Evolutionary conservation across 495 filamentous ascomycete species (phyloP).

Genomic region (Penicillium longicatenatum): DNA sequence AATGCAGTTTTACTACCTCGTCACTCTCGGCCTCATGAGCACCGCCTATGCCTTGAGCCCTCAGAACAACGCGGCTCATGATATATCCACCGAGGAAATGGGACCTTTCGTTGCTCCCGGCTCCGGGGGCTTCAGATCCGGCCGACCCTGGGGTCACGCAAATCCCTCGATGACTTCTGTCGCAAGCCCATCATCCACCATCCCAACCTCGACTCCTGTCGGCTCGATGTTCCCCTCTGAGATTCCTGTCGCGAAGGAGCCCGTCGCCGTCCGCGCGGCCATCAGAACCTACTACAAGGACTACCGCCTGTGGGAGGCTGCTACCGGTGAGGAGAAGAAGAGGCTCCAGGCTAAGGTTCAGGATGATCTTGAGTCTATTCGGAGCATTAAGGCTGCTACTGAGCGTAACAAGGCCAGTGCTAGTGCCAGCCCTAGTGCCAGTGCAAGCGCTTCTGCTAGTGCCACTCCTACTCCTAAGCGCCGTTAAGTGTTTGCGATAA

Average conservation of each 20-base stretch:
- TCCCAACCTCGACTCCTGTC: neutral
- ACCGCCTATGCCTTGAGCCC: neutral
- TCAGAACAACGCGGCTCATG: neutral
- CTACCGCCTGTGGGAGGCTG: neutral
- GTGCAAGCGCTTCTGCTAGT: neutral
- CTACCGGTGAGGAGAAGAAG: neutral
- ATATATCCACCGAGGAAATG: neutral
- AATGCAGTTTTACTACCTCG: constrained; percentile 6
- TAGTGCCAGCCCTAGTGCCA: neutral
- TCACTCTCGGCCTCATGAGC: constrained; percentile 5
- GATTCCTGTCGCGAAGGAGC: neutral
- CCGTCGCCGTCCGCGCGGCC: neutral
- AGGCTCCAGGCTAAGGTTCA: neutral
- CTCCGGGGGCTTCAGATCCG: neutral
- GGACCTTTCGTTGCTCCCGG: neutral
- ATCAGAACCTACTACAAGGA: neutral
- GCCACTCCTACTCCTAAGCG: neutral
- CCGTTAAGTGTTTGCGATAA: neutral
- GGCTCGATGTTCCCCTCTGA: neutral
- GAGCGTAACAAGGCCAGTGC: neutral
- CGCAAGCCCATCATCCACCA: neutral
- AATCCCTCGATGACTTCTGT: neutral
- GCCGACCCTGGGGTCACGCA: neutral
- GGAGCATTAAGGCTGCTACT: neutral
- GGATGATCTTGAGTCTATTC: neutral